Conservation (phyloP, 345 rosid genomes). For the Aquilaria malaccensis region DNA sequence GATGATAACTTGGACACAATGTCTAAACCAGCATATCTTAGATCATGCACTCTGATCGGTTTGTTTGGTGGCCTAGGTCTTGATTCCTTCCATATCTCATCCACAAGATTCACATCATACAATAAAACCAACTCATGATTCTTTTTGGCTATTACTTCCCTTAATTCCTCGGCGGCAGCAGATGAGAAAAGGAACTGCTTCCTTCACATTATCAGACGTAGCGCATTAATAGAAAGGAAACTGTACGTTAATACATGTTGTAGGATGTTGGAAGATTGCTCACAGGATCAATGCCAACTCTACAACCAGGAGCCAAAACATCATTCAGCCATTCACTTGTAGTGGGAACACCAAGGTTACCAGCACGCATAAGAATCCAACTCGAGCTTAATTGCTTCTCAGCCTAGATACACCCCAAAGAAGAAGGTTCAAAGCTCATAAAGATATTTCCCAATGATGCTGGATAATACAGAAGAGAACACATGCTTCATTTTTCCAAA, state of each 20-base stretch:
- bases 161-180: constrained; percentile 92
- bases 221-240: constrained; percentile 28
- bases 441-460: neutral
- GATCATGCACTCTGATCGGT: constrained; percentile 72
- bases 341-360: constrained; percentile 79
- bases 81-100: constrained; percentile 83
- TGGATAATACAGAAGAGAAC: constrained; percentile 1
- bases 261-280: constrained; percentile 32
- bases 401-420: constrained; percentile 39
- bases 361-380: constrained; percentile 97
- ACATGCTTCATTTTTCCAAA: neutral
- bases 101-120: constrained; percentile 69
- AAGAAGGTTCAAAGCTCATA: constrained; percentile 1
- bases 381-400: constrained; percentile 71
- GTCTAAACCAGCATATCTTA: constrained; percentile 83
- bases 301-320: constrained; percentile 76
- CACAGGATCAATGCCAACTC: constrained; percentile 97
- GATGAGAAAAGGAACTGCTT: constrained; percentile 96
- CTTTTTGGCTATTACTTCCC: constrained; percentile 67
- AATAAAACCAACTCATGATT: constrained; percentile 77
- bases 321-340: constrained; percentile 87
- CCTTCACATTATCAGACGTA: constrained; percentile 59
- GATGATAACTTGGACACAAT: constrained; percentile 59
- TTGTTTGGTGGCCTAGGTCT: constrained; percentile 78
- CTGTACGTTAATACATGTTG: neutral